Conservation (phyloP, 257 asterid species). For the Solanum clarkiae region DNA sequence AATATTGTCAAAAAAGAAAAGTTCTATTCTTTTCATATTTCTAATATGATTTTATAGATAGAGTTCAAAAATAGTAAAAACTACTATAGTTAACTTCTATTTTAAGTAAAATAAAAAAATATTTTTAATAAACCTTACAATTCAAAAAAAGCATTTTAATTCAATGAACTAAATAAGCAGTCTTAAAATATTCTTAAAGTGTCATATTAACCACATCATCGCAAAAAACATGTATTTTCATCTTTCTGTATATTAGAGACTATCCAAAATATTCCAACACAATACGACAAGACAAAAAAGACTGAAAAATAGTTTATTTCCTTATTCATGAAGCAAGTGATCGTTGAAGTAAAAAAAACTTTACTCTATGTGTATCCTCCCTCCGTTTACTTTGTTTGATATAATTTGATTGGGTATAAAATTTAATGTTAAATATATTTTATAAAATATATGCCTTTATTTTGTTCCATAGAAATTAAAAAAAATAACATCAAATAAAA, state of each 20-base stretch:
- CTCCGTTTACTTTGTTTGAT: background rate
- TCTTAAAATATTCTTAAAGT: background rate
- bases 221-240: background rate
- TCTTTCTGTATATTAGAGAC: background rate
- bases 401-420: background rate
- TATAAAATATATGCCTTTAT: no score
- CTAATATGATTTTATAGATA: no score
- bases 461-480: no score
- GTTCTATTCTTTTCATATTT: no score
- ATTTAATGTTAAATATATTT: no score
- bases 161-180: background rate
- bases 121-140: background rate
- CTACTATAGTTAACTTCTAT: background rate
- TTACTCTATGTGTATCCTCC: background rate
- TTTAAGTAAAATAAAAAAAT: background rate
- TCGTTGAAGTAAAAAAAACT: background rate
- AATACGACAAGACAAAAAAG: background rate
- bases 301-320: background rate
- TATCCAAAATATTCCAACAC: background rate
- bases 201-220: background rate
- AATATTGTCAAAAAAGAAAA: no score
- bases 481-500: no score
- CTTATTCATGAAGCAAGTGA: background rate
- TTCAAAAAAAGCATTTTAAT: background rate
- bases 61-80: background rate